Percentiles rank a stretch among this genome's conserved stretches.
phyloP scores from a whole-genome alignment of 139 green algal genomes.

The Chlamydomonas urium region DNA sequence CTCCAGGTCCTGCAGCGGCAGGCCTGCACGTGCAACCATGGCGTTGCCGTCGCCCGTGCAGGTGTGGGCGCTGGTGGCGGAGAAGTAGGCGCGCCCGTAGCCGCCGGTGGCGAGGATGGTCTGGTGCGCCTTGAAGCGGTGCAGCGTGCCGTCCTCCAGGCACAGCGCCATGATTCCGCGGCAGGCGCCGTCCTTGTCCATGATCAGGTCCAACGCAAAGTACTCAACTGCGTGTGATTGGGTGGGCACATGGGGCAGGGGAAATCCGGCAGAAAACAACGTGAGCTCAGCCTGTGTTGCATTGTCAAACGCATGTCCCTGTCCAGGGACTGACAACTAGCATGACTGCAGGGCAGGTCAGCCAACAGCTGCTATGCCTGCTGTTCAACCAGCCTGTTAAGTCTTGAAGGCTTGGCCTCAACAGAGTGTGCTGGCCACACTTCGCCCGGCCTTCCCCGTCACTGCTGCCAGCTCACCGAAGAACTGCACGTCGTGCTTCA shows the following conservation, averaged over 20 bases:
- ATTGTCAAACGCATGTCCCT: no score
- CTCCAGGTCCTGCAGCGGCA: conserved; percentile 87
- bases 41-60: conserved; percentile 93
- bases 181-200: conserved; percentile 84
- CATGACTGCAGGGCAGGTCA: no score
- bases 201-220: conserved; percentile 98
- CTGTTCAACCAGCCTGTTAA: no score
- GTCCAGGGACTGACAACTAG: no score
- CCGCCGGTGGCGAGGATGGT: conserved; percentile 97
- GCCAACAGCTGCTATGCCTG: no score
- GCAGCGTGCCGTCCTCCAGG: conserved; percentile 96
- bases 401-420: no score
- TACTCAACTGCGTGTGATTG: conserved; percentile 88
- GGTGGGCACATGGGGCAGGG: no score
- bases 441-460: no score
- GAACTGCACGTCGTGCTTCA: conserved; percentile 97
- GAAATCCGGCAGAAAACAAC: no score
- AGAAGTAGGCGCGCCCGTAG: conserved; percentile 97
- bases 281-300: no score
- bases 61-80: conserved; percentile 93
- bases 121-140: conserved; percentile 87
- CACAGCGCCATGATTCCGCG: conserved; percentile 89
- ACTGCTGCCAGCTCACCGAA: no score
- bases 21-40: conserved; percentile 90
- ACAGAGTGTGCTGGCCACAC: no score